Evolutionary conservation across 305 asterid genomes (phyloP), one percentile per base, ranked within the genome.

Genomic region (Fraxinus sp.): DNA sequence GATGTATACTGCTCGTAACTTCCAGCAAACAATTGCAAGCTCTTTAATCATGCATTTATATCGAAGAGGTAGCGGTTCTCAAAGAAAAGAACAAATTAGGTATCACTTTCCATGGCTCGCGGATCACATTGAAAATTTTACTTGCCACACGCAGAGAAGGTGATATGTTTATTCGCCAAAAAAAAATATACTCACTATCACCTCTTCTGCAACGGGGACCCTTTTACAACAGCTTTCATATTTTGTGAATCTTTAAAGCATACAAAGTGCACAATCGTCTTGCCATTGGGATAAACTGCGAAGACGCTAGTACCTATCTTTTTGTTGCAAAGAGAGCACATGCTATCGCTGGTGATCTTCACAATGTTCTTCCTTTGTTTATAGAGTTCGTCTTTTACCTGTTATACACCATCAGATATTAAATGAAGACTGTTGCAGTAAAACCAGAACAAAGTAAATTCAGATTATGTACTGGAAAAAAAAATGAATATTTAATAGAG

Each of bases 261-360:
- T 57, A 92, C 97, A 20, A 95, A 93, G 89, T 97, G 99, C 79
- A 93, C 97, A 22, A 94, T 93, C 24, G 97, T 97, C 87, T 87
- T 91, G 37, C 98, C 95, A 62, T 95, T 97, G 16, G 99, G 98
- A 87, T 95, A 95, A 71, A 97, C 97, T 49, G 98, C 98, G 85
- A 97, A 97, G 71, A 93, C 99, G 26, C 99, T 97, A 2, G 95
- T 89, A 32, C 98, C 99, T 46, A 97, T 95, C 90, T 92, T 97
- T 85, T 95, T 97, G 89, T 90, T 89, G 93, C 99, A 97, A 81
- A 95, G 97, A 18, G 97, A 92, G 81, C 99, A 97, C 94, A 90
- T 93, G 79, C 90, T 97, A 55, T 95, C 97, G 36, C 95, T 91
- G 0, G 91, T 93, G 39, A 95, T 93, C 93, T 90, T 95, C 86